phyloP scores from a whole-genome alignment of 257 asterid species.

The Nicotiana knightiana region DNA sequence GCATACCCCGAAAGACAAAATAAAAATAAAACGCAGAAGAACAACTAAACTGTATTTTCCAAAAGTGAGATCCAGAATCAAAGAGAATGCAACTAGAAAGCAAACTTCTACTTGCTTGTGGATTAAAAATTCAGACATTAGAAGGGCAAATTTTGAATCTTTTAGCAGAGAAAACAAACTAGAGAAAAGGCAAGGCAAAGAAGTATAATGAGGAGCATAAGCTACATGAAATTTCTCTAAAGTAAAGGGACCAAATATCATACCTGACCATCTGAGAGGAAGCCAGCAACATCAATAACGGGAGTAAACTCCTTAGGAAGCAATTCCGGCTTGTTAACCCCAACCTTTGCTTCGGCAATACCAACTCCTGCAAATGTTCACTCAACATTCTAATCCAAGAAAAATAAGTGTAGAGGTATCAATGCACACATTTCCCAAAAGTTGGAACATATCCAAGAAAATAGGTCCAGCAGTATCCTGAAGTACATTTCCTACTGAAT shows the following conservation, averaged over 20 bases:
- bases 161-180: neutral
- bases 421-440: neutral
- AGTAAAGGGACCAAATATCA: conserved; percentile 5
- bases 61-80: neutral
- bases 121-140: neutral
- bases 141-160: neutral
- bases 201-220: neutral
- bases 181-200: neutral
- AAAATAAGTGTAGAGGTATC: neutral
- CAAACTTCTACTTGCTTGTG: neutral
- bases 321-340: conserved; percentile 92
- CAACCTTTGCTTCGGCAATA: conserved; percentile 62
- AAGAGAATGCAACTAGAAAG: neutral
- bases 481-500: neutral
- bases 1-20: too few species aligned
- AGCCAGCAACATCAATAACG: conserved; percentile 92
- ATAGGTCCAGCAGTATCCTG: neutral
- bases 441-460: neutral
- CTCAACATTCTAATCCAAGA: neutral
- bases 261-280: conserved; percentile 96
- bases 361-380: conserved; percentile 49
- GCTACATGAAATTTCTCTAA: neutral
- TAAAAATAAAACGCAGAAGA: too few species aligned
- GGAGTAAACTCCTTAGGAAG: conserved; percentile 66
- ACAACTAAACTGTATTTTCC: neutral